Conservation (phyloP, 495 filamentous ascomycete genomes). For the Trichoderma gamsii region DNA sequence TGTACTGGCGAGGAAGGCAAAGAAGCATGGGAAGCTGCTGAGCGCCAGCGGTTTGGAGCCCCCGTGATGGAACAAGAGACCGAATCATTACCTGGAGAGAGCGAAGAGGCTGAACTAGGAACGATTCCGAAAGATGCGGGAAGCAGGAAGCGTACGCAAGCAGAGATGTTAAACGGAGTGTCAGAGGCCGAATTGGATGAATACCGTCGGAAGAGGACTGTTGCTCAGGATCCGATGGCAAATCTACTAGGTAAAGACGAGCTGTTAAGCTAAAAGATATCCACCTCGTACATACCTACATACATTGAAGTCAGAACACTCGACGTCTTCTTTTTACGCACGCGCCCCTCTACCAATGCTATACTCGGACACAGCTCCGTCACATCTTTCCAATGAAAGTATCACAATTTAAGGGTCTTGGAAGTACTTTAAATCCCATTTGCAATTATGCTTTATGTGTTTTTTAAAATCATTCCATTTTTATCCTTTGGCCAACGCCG, state of each 20-base stretch:
- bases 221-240: constrained; percentile 80
- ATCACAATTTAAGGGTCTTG: not conserved
- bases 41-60: constrained; percentile 50
- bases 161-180: constrained; percentile 69
- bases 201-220: constrained; percentile 65
- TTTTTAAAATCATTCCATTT: constrained; percentile 31
- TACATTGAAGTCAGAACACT: not conserved
- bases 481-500: constrained; percentile 34
- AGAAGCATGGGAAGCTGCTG: constrained; percentile 61
- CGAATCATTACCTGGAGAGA: constrained; percentile 24
- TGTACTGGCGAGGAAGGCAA: constrained; percentile 88
- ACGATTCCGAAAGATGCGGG: constrained; percentile 10
- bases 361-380: not conserved
- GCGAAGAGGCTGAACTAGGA: constrained; percentile 20
- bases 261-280: constrained; percentile 17
- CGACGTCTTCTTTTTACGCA: not conserved
- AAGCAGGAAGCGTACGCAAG: constrained; percentile 61
- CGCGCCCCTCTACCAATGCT: not conserved
- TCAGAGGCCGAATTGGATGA: constrained; percentile 77
- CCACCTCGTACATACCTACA: not conserved
- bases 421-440: not conserved
- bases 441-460: not conserved
- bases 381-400: not conserved
- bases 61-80: constrained; percentile 32
- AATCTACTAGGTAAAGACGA: constrained; percentile 49